Conservation (phyloP, 1,139 yeast genomes). For the Protomyces inundatus region DNA sequence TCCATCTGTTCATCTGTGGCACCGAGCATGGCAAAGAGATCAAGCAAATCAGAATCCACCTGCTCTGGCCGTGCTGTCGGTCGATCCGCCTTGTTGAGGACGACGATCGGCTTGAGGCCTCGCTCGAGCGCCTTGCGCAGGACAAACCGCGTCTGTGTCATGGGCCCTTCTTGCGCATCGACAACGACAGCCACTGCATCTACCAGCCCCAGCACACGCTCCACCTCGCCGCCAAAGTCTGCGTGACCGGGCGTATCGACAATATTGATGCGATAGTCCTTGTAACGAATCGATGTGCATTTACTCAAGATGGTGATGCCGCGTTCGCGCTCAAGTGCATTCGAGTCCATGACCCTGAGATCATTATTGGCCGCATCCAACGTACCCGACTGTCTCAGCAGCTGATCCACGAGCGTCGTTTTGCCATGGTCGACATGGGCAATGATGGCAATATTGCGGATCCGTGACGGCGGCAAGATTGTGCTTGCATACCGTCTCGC, state of each 20-base stretch:
- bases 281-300: slow-evolving; percentile 86
- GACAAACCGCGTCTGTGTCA: slow-evolving; percentile 94
- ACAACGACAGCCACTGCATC: slow-evolving; percentile 87
- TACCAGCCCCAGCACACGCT: slow-evolving; percentile 90
- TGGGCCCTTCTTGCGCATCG: slow-evolving; percentile 95
- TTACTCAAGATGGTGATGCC: slow-evolving; percentile 97
- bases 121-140: slow-evolving; percentile 84
- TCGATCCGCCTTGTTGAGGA: slow-evolving; percentile 87
- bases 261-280: slow-evolving; percentile 77
- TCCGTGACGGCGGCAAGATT: slow-evolving; percentile 48
- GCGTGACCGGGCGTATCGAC: slow-evolving; percentile 99
- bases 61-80: slow-evolving; percentile 65
- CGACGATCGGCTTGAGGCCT: slow-evolving; percentile 82
- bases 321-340: slow-evolving; percentile 90
- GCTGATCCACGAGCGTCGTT: slow-evolving; percentile 81
- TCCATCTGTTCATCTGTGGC: slow-evolving; percentile 27
- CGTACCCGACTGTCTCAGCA: slow-evolving; percentile 83
- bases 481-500: slow-evolving; percentile 1
- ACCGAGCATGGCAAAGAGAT: slow-evolving; percentile 34
- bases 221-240: slow-evolving; percentile 89
- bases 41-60: slow-evolving; percentile 70
- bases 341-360: slow-evolving; percentile 74
- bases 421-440: slow-evolving; percentile 99
- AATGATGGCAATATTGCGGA: slow-evolving; percentile 85
- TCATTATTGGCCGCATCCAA: slow-evolving; percentile 61